These are phyloP conservation scores for Kwoniella botswanensis DNA, from an alignment of 768 basidiomycete genomes.

Conservation along the genomic window DNA sequence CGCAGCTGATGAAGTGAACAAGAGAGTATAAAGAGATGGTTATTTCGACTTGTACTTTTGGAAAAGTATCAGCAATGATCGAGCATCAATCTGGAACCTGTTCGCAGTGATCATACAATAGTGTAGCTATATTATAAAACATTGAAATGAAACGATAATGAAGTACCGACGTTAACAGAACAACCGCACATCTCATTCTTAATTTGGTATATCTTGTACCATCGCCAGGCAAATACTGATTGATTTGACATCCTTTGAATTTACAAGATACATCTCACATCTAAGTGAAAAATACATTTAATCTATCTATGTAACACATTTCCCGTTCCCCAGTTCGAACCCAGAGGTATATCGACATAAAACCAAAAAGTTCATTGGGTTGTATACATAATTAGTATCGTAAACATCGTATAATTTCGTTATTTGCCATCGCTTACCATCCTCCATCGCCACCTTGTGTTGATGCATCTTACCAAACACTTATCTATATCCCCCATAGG, in stretches of 20 bases:
- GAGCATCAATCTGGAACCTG: too few species aligned
- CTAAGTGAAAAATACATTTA: not conserved
- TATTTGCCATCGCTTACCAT: not conserved
- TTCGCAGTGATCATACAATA: too few species aligned
- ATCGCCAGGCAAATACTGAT: too few species aligned
- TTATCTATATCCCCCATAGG: slow-evolving; percentile 40
- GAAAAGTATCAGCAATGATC: not conserved
- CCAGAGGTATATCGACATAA: not conserved
- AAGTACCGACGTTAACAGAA: too few species aligned
- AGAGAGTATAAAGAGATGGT: slow-evolving; percentile 20
- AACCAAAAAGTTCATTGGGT: not conserved
- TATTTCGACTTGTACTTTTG: not conserved
- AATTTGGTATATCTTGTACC: too few species aligned
- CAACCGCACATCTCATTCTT: too few species aligned
- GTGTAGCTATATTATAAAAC: too few species aligned
- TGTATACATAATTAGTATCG: not conserved
- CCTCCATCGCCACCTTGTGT: too few species aligned
- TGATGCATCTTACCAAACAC: too few species aligned
- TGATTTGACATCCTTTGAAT: not conserved
- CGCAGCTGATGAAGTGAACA: slow-evolving; percentile 42
- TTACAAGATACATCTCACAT: not conserved
- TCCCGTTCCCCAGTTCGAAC: not conserved
- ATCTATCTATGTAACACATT: not conserved
- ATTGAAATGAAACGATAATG: too few species aligned
- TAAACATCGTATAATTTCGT: not conserved